A percentile compares a stretch with the other conserved stretches of the same genome.
These are phyloP conservation scores for Trichosporon coremiiforme DNA, from an alignment of 1,284 basidiomycete genomes.

Conservation along the genomic window DNA sequence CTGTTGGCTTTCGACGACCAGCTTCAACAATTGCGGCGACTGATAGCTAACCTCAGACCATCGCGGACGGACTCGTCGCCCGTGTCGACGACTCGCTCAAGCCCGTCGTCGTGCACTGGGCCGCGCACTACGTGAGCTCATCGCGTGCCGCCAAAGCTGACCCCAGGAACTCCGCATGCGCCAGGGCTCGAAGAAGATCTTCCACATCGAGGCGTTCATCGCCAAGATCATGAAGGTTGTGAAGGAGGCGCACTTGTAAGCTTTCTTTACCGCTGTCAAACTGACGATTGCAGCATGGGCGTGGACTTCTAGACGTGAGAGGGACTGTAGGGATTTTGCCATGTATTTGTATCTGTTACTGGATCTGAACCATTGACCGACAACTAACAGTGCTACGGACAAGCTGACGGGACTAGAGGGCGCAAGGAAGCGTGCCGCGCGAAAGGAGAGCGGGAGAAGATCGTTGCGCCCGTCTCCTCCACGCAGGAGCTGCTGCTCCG, in stretches of 20 bases:
- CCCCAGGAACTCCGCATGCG: conserved; percentile 84
- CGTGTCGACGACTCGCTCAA: conserved; percentile 85
- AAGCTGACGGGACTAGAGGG: background rate
- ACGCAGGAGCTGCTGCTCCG: background rate
- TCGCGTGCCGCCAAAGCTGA: background rate
- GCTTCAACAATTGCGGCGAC: too few species aligned
- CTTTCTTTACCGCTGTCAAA: background rate
- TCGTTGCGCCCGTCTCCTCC: background rate
- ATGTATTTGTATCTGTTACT: conserved; percentile 11
- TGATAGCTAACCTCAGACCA: conserved; percentile 65
- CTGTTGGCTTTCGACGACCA: background rate
- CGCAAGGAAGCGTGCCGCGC: background rate
- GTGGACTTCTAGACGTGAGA: conserved; percentile 3
- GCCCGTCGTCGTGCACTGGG: conserved; percentile 92
- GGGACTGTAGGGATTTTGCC: background rate
- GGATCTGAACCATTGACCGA: background rate
- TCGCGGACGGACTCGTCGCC: conserved; percentile 81
- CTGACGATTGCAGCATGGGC: conserved; percentile 3
- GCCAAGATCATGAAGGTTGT: conserved; percentile 56
- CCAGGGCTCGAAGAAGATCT: conserved; percentile 89
- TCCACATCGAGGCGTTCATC: conserved; percentile 81
- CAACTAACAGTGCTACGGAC: too few species aligned
- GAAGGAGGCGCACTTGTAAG: conserved; percentile 48
- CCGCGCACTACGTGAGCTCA: conserved; percentile 82
- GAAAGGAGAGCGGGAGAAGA: background rate